A percentile compares a stretch with the other conserved stretches of the same genome.
Evolutionary conservation across 2,329 filamentous ascomycete species (phyloP).

Genomic region (Clathrospora elynae): DNA sequence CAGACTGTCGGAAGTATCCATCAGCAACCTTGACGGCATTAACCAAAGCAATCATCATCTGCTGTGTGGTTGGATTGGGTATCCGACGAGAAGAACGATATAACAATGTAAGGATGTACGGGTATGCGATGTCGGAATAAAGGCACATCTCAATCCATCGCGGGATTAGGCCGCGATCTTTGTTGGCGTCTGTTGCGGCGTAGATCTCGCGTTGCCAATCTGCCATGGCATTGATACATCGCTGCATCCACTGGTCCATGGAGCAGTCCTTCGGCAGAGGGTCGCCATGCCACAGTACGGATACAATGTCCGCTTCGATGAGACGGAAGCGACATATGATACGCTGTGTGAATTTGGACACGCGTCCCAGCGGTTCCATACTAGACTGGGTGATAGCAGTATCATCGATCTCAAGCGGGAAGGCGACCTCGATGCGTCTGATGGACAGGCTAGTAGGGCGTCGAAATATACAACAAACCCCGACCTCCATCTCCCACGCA

Average conservation of each 20-base stretch:
- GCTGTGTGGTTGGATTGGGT: slow-evolving; percentile 32
- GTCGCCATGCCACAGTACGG: slow-evolving; percentile 41
- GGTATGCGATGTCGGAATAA: slow-evolving; percentile 41
- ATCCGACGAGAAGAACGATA: slow-evolving; percentile 38
- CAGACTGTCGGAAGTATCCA: slow-evolving; percentile 41
- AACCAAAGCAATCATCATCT: slow-evolving; percentile 37
- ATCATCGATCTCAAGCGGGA: slow-evolving; percentile 44
- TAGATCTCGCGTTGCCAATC: slow-evolving; percentile 42
- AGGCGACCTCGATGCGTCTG: slow-evolving; percentile 37
- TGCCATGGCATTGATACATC: slow-evolving; percentile 32
- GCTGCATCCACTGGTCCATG: slow-evolving; percentile 39
- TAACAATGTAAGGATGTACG: slow-evolving; percentile 40
- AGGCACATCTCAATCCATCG: slow-evolving; percentile 45
- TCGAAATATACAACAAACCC: slow-evolving; percentile 43
- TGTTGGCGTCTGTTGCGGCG: slow-evolving; percentile 34
- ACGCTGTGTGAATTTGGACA: slow-evolving; percentile 44
- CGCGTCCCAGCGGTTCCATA: slow-evolving; percentile 33
- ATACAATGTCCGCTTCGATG: slow-evolving; percentile 43
- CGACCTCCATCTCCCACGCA: slow-evolving; percentile 48
- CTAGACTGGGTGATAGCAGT: slow-evolving; percentile 37
- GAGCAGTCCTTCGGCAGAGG: slow-evolving; percentile 35
- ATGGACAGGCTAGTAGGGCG: slow-evolving; percentile 41
- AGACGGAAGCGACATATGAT: slow-evolving; percentile 44
- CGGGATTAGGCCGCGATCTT: slow-evolving; percentile 30
- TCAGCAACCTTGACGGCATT: slow-evolving; percentile 42